Conservation (phyloP, 495 filamentous ascomycete genomes). For the Penicillium goetzii region DNA sequence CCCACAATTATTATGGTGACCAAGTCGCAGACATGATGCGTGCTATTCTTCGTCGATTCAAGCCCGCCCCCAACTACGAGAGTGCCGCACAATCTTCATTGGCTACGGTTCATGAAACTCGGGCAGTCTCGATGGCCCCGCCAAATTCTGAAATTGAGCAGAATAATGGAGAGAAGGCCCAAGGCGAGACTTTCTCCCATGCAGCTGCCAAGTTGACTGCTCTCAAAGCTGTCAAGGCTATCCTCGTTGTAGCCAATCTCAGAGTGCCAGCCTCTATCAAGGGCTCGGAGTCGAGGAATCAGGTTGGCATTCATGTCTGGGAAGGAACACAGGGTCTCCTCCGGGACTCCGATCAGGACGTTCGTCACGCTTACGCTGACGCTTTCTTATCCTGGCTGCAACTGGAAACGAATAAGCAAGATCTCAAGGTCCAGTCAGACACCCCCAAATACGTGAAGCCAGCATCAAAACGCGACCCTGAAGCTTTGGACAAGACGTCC, state of each 20-base stretch:
- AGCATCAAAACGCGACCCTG: constrained; percentile 37
- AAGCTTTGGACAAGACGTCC: constrained; percentile 49
- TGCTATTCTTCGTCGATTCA: constrained; percentile 74
- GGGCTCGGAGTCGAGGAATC: constrained; percentile 67
- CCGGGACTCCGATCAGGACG: constrained; percentile 72
- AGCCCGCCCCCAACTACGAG: constrained; percentile 56
- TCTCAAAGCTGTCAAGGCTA: constrained; percentile 77
- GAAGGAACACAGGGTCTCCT: constrained; percentile 90
- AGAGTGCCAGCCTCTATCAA: constrained; percentile 60
- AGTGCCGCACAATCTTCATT: constrained; percentile 39
- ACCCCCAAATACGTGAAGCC: constrained; percentile 44
- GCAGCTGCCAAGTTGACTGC: constrained; percentile 74
- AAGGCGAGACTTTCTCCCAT: constrained; percentile 64
- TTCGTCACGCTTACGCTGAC: constrained; percentile 81
- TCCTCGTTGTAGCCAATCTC: constrained; percentile 77
- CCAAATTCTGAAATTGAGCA: constrained; percentile 19
- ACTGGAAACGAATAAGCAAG: constrained; percentile 71
- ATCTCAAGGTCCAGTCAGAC: constrained; percentile 64
- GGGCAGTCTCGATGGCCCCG: constrained; percentile 14
- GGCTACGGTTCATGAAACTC: constrained; percentile 47
- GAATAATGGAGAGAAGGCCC: constrained; percentile 32
- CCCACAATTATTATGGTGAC: constrained; percentile 91
- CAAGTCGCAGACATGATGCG: constrained; percentile 91
- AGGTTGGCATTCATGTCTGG: constrained; percentile 79
- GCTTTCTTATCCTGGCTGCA: constrained; percentile 81